Conservation (phyloP, 2,329 filamentous ascomycete species). For the Stemphylium beticola region DNA sequence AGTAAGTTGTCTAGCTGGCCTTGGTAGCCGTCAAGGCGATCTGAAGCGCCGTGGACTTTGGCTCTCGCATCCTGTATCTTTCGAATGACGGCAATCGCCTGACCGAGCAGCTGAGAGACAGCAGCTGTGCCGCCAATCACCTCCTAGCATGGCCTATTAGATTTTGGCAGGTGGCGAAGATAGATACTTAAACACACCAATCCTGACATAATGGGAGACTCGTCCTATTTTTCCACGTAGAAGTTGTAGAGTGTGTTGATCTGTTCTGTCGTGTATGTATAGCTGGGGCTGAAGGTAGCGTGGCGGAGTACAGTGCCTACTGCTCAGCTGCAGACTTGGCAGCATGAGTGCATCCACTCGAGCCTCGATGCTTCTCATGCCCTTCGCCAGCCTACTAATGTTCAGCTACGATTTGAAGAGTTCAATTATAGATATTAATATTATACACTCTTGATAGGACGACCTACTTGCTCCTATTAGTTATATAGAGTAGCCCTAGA, state of each 20-base stretch:
- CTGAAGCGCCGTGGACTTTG: conserved; percentile 9
- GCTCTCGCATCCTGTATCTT: conserved; percentile 13
- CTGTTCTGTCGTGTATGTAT: neutral
- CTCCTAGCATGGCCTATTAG: neutral
- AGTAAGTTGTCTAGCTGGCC: conserved; percentile 9
- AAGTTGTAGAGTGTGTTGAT: neutral
- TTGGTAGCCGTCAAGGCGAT: conserved; percentile 8
- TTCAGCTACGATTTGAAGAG: too few species aligned
- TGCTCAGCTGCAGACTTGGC: neutral
- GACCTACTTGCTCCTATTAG: neutral
- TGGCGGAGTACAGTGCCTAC: neutral
- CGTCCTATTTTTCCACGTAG: too few species aligned
- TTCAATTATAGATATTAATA: neutral
- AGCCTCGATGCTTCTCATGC: neutral
- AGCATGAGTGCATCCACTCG: neutral
- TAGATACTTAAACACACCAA: neutral
- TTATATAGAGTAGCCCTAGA: neutral
- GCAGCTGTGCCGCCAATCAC: conserved; percentile 9
- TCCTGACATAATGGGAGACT: neutral
- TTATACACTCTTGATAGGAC: neutral
- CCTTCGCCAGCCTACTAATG: neutral
- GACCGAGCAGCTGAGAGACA: conserved; percentile 7
- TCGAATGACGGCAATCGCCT: conserved; percentile 7
- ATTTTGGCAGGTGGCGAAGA: neutral
- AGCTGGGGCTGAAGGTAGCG: neutral